Evolutionary conservation across 192 early-diverging fungal species (phyloP).

Genomic region (Coemansia sp.): DNA sequence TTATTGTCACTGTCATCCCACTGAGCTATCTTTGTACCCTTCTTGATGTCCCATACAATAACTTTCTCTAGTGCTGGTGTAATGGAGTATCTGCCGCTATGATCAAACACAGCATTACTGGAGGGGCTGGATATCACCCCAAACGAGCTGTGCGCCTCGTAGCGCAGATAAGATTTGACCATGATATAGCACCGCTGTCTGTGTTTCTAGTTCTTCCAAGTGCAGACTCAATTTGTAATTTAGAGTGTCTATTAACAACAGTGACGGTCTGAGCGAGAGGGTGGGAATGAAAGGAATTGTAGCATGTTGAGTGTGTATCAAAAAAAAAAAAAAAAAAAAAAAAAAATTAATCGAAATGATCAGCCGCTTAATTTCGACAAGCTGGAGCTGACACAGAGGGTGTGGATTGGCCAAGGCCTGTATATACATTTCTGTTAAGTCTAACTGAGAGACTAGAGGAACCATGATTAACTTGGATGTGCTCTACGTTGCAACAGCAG

Average conservation of each 20-base stretch:
- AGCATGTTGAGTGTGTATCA: neutral
- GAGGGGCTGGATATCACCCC: constrained; percentile 74
- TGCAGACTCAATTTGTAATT: constrained; percentile 1
- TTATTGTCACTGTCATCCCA: constrained; percentile 83
- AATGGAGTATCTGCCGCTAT: constrained; percentile 69
- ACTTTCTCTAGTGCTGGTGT: constrained; percentile 82
- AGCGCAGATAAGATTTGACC: constrained; percentile 73
- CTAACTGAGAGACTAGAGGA: neutral
- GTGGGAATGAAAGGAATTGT: neutral
- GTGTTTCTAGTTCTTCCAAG: neutral
- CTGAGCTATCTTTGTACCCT: constrained; percentile 68
- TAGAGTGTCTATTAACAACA: neutral
- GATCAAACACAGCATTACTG: constrained; percentile 72
- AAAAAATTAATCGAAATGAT: neutral
- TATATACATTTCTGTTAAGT: neutral
- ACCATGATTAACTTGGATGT: neutral
- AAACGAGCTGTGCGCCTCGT: constrained; percentile 74
- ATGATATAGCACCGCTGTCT: constrained; percentile 11
- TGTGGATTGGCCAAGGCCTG: too few species aligned
- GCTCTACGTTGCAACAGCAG: neutral
- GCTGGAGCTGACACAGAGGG: neutral
- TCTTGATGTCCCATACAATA: constrained; percentile 82
- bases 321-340: neutral
- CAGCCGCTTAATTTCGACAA: constrained; percentile 2
- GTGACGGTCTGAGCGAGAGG: neutral